Evolutionary conservation across 495 filamentous ascomycete genomes (phyloP).

Genomic region (Aspergillus conjunctus): DNA sequence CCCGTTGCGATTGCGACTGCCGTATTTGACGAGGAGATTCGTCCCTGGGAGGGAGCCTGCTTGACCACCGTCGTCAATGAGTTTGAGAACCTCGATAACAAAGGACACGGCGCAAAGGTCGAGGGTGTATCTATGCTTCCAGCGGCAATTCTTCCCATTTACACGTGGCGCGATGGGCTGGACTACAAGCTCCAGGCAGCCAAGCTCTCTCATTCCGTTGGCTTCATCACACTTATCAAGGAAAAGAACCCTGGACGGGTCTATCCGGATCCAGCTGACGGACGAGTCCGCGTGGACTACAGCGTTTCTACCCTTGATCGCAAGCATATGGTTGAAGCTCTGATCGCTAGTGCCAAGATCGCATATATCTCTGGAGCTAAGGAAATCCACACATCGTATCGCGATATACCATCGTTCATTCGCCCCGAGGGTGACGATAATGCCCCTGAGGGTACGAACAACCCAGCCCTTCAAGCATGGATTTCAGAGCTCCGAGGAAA

Average conservation of each 20-base stretch:
- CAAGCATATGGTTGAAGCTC: slow-evolving; percentile 67
- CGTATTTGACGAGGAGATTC: slow-evolving; percentile 64
- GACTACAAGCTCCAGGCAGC: slow-evolving; percentile 68
- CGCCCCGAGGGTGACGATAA: slow-evolving; percentile 47
- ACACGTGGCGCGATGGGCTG: slow-evolving; percentile 64
- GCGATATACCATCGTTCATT: slow-evolving; percentile 66
- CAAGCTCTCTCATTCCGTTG: slow-evolving; percentile 62
- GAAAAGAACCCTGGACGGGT: slow-evolving; percentile 75
- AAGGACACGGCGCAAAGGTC: slow-evolving; percentile 83
- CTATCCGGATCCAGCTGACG: slow-evolving; percentile 70
- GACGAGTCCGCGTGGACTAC: slow-evolving; percentile 66
- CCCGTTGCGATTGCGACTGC: slow-evolving; percentile 65
- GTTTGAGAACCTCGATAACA: slow-evolving; percentile 79
- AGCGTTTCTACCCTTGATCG: slow-evolving; percentile 69
- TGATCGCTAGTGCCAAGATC: slow-evolving; percentile 72
- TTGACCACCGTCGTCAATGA: slow-evolving; percentile 75
- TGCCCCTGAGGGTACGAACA: slow-evolving; percentile 58
- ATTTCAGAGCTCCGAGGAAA: slow-evolving; percentile 60
- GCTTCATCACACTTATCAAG: slow-evolving; percentile 68
- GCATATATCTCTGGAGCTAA: slow-evolving; percentile 72
- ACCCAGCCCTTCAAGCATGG: slow-evolving; percentile 69
- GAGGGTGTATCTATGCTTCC: slow-evolving; percentile 72
- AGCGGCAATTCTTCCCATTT: slow-evolving; percentile 53
- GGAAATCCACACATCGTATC: slow-evolving; percentile 68
- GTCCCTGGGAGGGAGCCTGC: slow-evolving; percentile 78